phyloP scores from a whole-genome alignment of 139 green algal genomes.

The Helicosporidium sp. region DNA sequence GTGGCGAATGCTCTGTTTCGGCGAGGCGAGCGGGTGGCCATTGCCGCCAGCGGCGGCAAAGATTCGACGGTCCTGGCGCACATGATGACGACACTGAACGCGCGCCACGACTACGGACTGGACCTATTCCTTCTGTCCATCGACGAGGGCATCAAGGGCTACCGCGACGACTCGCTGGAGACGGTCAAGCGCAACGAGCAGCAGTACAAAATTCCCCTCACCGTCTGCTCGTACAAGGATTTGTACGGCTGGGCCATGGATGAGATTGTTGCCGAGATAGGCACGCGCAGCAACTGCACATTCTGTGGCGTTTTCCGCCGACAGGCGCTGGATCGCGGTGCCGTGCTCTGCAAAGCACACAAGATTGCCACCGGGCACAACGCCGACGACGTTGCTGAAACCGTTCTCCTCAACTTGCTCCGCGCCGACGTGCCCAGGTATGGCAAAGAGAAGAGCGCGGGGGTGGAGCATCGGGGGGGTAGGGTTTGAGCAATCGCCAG shows the following conservation, averaged over 20 bases:
- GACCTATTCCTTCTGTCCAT: conserved; percentile 90
- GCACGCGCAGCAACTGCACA: conserved; percentile 87
- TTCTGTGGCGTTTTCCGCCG: conserved; percentile 91
- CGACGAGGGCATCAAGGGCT: conserved; percentile 88
- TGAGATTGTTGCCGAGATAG: conserved; percentile 80
- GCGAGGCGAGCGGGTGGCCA: conserved; percentile 62
- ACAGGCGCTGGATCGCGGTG: conserved; percentile 73
- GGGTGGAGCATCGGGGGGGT: too few species aligned
- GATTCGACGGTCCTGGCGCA: conserved; percentile 94
- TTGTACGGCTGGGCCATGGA: conserved; percentile 98
- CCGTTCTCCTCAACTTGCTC: conserved; percentile 88
- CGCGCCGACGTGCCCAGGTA: conserved; percentile 69
- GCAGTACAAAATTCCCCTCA: conserved; percentile 58
- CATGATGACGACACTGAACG: conserved; percentile 77
- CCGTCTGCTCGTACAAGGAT: conserved; percentile 78
- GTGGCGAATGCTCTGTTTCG: conserved; percentile 50
- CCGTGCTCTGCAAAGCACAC: conserved; percentile 35
- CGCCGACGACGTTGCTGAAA: conserved; percentile 91
- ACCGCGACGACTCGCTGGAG: conserved; percentile 86
- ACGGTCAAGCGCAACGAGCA: conserved; percentile 86
- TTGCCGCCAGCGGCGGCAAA: conserved; percentile 80
- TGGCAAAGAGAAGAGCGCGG: too few species aligned
- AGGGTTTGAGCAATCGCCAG: too few species aligned
- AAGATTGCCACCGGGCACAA: conserved; percentile 86
- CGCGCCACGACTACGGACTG: conserved; percentile 60